These are phyloP conservation scores for Trematosphaeria pertusa DNA, from an alignment of 2,329 filamentous ascomycete species.

Conservation along the genomic window DNA sequence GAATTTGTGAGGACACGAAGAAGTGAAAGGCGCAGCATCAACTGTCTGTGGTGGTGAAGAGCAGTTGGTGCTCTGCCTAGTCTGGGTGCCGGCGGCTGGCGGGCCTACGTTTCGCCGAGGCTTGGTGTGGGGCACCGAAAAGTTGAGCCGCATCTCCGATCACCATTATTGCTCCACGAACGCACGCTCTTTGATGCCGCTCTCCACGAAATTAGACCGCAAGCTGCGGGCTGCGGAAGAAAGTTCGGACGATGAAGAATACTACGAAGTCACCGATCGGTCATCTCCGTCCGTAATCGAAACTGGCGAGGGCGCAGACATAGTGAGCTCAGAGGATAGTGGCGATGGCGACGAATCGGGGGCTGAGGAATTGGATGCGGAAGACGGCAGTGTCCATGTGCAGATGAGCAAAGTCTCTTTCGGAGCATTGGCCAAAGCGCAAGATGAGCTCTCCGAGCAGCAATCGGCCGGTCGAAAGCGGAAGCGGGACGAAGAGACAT, in stretches of 20 bases:
- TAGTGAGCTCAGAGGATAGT: conserved; percentile 45
- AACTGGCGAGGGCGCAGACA: conserved; percentile 42
- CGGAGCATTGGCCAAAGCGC: conserved; percentile 86
- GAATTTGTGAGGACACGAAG: no score
- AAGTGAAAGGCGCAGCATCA: no score
- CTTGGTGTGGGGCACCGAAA: no score
- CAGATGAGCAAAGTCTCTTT: conserved; percentile 75
- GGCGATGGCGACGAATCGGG: conserved; percentile 25
- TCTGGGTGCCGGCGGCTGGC: no score
- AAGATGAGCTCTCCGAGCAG: conserved; percentile 66
- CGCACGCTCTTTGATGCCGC: no score
- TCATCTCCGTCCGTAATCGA: conserved; percentile 50
- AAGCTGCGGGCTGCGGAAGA: conserved; percentile 45
- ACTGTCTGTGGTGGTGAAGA: no score
- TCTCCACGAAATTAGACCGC: conserved; percentile 45
- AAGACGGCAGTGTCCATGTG: conserved; percentile 52
- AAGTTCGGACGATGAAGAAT: conserved; percentile 46
- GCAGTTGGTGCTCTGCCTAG: no score
- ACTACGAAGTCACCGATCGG: conserved; percentile 49
- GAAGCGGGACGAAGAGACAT: conserved; percentile 50
- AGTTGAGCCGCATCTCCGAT: no score
- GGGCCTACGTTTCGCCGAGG: no score
- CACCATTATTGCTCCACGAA: no score
- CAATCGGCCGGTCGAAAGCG: conserved; percentile 46
- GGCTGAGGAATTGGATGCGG: conserved; percentile 26